These are phyloP conservation scores for Trametes villosa DNA, from an alignment of 768 basidiomycete species.

Conservation along the genomic window DNA sequence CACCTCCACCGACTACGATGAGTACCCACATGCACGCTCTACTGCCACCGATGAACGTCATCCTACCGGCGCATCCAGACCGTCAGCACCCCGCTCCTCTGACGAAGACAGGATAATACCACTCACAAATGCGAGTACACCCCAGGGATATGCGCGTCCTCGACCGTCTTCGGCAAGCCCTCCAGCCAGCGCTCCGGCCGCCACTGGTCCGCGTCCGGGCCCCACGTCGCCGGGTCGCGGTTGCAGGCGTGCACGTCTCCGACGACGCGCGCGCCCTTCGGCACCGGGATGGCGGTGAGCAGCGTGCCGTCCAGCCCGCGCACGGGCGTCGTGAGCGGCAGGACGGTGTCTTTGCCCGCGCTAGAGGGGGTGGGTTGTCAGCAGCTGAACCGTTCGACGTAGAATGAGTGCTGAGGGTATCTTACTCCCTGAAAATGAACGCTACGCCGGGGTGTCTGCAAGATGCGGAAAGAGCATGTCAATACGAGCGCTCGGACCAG, in stretches of 20 bases:
- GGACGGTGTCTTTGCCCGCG: conserved; percentile 39
- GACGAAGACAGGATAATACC: too few relatives aligned
- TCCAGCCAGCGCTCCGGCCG: conserved; percentile 30
- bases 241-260: conserved; percentile 14
- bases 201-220: conserved; percentile 25
- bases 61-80: neutral
- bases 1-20: neutral
- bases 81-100: neutral
- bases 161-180: conserved; percentile 20
- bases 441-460: conserved; percentile 17
- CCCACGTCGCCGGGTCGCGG: conserved; percentile 23
- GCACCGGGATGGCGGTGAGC: conserved; percentile 43
- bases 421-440: conserved; percentile 16
- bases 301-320: conserved; percentile 41
- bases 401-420: neutral
- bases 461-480: neutral
- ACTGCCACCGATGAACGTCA: conserved; percentile 22
- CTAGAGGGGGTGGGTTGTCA: conserved; percentile 28
- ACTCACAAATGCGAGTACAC: conserved; percentile 27
- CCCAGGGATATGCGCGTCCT: conserved; percentile 22
- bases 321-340: conserved; percentile 48
- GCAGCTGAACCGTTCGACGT: neutral
- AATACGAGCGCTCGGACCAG: neutral
- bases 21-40: conserved; percentile 1
- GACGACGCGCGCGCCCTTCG: conserved; percentile 32